Conservation (phyloP, 2,329 filamentous ascomycete genomes). For the Zalaria sp. region DNA sequence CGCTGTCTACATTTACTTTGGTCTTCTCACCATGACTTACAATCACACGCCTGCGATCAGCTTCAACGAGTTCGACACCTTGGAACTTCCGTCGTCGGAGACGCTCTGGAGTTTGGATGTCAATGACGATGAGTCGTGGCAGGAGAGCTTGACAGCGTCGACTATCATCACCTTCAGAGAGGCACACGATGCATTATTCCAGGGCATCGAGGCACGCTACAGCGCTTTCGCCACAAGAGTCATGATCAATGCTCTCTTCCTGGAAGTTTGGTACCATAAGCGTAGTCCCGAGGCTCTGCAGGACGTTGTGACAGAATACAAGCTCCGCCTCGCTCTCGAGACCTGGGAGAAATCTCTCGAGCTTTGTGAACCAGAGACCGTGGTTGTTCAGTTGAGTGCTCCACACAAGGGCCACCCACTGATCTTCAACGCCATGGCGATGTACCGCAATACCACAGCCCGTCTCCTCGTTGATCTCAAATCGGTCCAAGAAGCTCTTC, state of each 20-base stretch:
- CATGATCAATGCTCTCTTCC: slow-evolving; percentile 96
- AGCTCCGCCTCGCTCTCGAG: slow-evolving; percentile 84
- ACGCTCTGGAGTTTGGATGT: slow-evolving; percentile 82
- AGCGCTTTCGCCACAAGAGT: slow-evolving; percentile 94
- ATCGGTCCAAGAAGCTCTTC: slow-evolving; percentile 85
- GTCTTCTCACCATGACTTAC: slow-evolving; percentile 84
- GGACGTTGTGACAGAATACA: slow-evolving; percentile 96
- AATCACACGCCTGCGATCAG: slow-evolving; percentile 97
- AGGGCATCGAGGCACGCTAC: slow-evolving; percentile 79
- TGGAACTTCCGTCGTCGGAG: slow-evolving; percentile 86
- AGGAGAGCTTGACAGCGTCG: slow-evolving; percentile 57
- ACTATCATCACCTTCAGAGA: slow-evolving; percentile 78
- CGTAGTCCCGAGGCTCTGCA: slow-evolving; percentile 94
- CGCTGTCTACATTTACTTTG: slow-evolving; percentile 98
- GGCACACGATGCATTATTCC: slow-evolving; percentile 89
- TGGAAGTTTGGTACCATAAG: slow-evolving; percentile 99
- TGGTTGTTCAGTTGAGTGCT: slow-evolving; percentile 77
- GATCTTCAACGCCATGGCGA: slow-evolving; percentile 95
- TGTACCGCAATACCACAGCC: slow-evolving; percentile 87
- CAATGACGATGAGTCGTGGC: slow-evolving; percentile 69
- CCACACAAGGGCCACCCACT: slow-evolving; percentile 92
- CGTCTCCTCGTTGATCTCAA: slow-evolving; percentile 92
- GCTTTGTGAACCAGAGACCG: slow-evolving; percentile 80
- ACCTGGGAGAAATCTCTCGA: slow-evolving; percentile 98
- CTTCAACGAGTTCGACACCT: slow-evolving; percentile 93